phyloP scores from a whole-genome alignment of 208 protist species.

The Leishmania arabica region DNA sequence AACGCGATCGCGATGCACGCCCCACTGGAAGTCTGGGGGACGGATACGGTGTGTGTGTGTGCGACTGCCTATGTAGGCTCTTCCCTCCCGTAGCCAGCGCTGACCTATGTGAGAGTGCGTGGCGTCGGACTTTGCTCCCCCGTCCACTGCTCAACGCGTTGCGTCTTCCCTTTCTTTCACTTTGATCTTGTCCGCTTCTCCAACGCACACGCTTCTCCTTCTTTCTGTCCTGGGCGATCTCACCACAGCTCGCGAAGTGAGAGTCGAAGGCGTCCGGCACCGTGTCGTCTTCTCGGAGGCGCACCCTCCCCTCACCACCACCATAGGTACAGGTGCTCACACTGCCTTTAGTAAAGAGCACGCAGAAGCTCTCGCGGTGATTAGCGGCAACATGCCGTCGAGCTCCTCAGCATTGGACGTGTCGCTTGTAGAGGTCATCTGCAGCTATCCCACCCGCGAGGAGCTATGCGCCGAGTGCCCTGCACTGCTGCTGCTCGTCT shows the following conservation, averaged over 20 bases:
- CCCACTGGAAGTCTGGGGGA: not conserved
- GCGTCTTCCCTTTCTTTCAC: not conserved
- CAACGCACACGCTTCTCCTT: not conserved
- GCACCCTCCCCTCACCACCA: not conserved
- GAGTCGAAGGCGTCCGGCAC: not conserved
- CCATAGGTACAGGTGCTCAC: not conserved
- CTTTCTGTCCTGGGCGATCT: not conserved
- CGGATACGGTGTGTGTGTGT: not conserved
- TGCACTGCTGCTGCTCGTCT: constrained; percentile 61
- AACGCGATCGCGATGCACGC: not conserved
- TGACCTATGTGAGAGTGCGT: not conserved
- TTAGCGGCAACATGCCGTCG: constrained; percentile 9
- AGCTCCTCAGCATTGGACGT: constrained; percentile 23
- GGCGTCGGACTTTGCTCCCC: not conserved
- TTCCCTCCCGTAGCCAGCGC: not conserved
- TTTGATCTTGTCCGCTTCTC: not conserved
- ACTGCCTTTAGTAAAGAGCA: not conserved
- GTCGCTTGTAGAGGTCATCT: constrained; percentile 55
- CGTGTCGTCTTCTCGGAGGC: not conserved
- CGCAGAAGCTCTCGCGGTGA: not conserved
- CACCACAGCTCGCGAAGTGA: not conserved
- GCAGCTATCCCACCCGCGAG: constrained; percentile 55
- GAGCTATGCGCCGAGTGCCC: constrained; percentile 65
- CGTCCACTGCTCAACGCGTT: not conserved
- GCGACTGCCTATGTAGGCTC: not conserved